A percentile compares a stretch with the other conserved stretches of the same genome.
These are phyloP conservation scores for Xylaria sp. DNA, from an alignment of 2,329 filamentous ascomycete genomes.

Conservation along the genomic window DNA sequence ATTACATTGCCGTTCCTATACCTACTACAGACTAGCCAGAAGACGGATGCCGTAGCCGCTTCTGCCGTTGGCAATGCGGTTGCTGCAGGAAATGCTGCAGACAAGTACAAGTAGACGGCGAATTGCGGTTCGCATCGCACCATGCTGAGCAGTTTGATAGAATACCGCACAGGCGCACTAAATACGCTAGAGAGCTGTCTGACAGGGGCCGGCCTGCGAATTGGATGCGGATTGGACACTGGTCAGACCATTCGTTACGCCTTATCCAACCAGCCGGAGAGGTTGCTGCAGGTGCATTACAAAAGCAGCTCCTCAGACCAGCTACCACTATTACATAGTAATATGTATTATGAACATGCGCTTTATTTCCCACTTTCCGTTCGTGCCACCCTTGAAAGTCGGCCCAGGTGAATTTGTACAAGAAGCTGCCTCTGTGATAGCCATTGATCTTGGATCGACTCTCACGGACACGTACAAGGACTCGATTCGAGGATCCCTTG, in stretches of 20 bases:
- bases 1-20: background rate
- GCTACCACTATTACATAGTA: background rate
- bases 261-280: conserved; percentile 4
- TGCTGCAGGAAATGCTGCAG: conserved; percentile 28
- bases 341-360: background rate
- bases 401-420: conserved; percentile 10
- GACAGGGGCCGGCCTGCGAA: conserved; percentile 32
- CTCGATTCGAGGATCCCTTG: conserved; percentile 22
- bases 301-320: conserved; percentile 22
- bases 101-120: conserved; percentile 9
- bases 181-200: background rate
- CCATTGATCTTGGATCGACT: background rate
- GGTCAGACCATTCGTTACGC: conserved; percentile 23
- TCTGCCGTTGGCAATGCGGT: background rate
- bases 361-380: background rate
- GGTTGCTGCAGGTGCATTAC: conserved; percentile 20
- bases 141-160: background rate
- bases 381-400: conserved; percentile 16
- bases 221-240: conserved; percentile 23
- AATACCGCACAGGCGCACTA: background rate
- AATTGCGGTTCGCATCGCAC: conserved; percentile 18
- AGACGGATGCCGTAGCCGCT: background rate
- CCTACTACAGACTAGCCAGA: background rate
- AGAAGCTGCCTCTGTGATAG: background rate
- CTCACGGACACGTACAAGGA: conserved; percentile 13